Evolutionary conservation across 345 rosid genomes (phyloP).

Genomic region (Mercurialis annua): DNA sequence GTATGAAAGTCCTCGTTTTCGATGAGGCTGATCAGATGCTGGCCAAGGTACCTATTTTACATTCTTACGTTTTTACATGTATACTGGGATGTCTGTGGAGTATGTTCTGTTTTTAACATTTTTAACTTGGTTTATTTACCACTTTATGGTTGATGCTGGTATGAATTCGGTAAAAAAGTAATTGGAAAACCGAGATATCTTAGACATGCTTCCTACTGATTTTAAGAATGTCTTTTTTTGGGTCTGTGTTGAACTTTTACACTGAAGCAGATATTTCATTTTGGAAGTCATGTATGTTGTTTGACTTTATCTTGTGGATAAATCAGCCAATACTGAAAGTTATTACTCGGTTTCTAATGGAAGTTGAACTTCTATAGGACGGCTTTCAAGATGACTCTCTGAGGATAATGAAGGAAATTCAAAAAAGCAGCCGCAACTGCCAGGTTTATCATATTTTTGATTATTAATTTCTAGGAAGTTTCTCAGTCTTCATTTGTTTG

Average conservation of each 20-base stretch:
- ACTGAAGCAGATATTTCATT: background rate
- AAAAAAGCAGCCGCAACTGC: slow-evolving; percentile 45
- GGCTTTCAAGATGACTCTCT: slow-evolving; percentile 90
- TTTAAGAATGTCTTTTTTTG: background rate
- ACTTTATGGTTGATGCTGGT: background rate
- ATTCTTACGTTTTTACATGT: no score
- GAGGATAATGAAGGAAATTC: slow-evolving; percentile 80
- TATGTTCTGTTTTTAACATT: no score
- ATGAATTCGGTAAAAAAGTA: no score
- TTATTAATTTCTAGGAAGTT: background rate
- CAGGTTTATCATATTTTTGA: slow-evolving; percentile 54
- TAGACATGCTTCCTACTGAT: background rate
- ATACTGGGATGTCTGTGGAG: no score
- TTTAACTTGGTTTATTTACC: background rate
- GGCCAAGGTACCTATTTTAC: slow-evolving; percentile 49
- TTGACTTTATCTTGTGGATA: background rate
- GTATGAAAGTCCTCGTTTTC: slow-evolving; percentile 78
- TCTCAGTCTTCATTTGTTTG: background rate
- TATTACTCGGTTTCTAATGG: slow-evolving; percentile 9
- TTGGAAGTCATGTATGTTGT: background rate
- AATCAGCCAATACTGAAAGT: no score
- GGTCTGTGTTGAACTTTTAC: background rate
- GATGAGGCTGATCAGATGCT: slow-evolving; percentile 99
- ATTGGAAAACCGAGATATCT: background rate
- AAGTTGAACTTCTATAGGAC: slow-evolving; percentile 52